Evolutionary conservation across 2,329 filamentous ascomycete species (phyloP).

Genomic region (Epichloe bromicola): DNA sequence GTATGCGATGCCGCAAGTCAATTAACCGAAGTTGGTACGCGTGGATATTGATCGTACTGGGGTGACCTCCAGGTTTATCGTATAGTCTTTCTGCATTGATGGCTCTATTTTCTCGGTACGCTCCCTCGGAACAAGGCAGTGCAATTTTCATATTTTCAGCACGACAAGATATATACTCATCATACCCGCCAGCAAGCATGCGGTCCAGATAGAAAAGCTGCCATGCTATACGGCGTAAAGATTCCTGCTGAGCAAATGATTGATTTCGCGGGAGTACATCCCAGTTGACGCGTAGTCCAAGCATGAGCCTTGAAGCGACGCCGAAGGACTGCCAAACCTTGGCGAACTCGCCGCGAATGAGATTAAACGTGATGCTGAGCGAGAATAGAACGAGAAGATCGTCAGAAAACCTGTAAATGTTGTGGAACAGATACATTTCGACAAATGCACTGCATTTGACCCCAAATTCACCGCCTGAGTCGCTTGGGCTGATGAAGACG

Average conservation of each 20-base stretch:
- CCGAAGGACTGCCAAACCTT: conserved; percentile 29
- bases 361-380: conserved; percentile 23
- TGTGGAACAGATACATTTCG: conserved; percentile 26
- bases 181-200: conserved; percentile 25
- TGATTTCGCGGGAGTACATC: conserved; percentile 17
- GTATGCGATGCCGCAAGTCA: conserved; percentile 24
- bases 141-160: conserved; percentile 26
- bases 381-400: conserved; percentile 21
- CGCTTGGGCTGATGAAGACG: conserved; percentile 22
- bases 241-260: conserved; percentile 23
- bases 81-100: conserved; percentile 19
- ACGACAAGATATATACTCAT: conserved; percentile 25
- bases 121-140: conserved; percentile 22
- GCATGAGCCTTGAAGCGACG: conserved; percentile 23
- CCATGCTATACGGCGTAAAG: conserved; percentile 24
- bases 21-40: conserved; percentile 23
- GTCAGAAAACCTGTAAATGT: conserved; percentile 25
- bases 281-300: conserved; percentile 28
- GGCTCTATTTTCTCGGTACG: conserved; percentile 19
- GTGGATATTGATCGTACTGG: conserved; percentile 18
- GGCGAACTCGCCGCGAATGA: conserved; percentile 22
- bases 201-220: conserved; percentile 26
- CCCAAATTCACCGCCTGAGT: conserved; percentile 22
- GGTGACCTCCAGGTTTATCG: conserved; percentile 14
- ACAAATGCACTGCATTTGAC: conserved; percentile 25